A percentile compares a stretch with the other conserved stretches of the same genome.
These are phyloP conservation scores for Trichosporon asahii DNA, from an alignment of 1,284 basidiomycete species.

Conservation along the genomic window DNA sequence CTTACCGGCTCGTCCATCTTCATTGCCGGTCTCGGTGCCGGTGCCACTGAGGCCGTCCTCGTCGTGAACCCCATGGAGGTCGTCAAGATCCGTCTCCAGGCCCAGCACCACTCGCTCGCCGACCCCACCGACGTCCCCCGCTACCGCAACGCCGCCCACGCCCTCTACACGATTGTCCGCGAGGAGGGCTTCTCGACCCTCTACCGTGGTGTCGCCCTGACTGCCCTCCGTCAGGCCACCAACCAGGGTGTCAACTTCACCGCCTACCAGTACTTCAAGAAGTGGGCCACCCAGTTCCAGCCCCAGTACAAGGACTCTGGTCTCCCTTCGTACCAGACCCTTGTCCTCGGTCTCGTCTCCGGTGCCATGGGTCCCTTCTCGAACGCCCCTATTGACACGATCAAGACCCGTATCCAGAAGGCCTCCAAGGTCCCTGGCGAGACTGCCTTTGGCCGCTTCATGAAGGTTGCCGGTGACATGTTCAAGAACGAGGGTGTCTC, in stretches of 20 bases:
- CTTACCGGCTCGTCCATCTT: constrained; percentile 40
- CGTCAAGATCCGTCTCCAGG: constrained; percentile 97
- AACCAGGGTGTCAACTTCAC: constrained; percentile 99
- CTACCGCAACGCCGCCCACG: constrained; percentile 95
- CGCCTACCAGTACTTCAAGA: constrained; percentile 95
- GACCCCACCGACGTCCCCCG: constrained; percentile 91
- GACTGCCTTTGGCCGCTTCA: constrained; percentile 68
- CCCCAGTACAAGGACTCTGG: constrained; percentile 61
- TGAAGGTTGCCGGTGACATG: constrained; percentile 82
- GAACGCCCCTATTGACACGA: constrained; percentile 95
- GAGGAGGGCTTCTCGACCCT: constrained; percentile 86
- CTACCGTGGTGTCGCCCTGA: constrained; percentile 89
- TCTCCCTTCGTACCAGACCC: constrained; percentile 91
- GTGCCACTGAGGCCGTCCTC: constrained; percentile 86
- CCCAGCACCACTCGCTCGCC: constrained; percentile 77
- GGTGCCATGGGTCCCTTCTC: constrained; percentile 97
- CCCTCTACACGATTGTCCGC: constrained; percentile 88
- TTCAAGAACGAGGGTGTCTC: constrained; percentile 82
- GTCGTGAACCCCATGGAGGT: constrained; percentile 99
- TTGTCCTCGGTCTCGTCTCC: constrained; percentile 88
- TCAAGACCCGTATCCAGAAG: constrained; percentile 85
- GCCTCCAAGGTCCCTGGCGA: constrained; percentile 72
- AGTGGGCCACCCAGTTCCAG: constrained; percentile 69
- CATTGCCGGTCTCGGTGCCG: constrained; percentile 89
- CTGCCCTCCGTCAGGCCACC: constrained; percentile 92